A percentile compares a stretch with the other conserved stretches of the same genome.
Conservation (phyloP, 768 basidiomycete species). For the Pleurotus citrinopileatus region DNA sequence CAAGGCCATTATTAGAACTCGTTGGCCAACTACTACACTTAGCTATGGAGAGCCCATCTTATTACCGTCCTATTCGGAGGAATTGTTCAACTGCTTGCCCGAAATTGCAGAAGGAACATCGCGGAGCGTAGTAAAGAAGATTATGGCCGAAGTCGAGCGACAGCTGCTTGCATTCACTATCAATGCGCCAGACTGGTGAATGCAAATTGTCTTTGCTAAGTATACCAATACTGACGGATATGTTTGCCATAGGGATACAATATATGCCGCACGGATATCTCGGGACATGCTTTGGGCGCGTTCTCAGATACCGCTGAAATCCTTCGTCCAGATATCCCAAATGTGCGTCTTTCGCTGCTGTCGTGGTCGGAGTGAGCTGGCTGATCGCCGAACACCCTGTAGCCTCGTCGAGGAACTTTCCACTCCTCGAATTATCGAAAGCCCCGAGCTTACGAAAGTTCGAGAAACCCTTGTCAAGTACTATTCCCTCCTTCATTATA, state of each 20-base stretch:
- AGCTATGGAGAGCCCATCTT: conserved; percentile 56
- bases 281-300: conserved; percentile 53
- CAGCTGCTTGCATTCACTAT: conserved; percentile 52
- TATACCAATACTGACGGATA: no score
- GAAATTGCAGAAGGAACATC: conserved; percentile 32
- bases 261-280: conserved; percentile 57
- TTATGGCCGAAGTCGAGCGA: conserved; percentile 49
- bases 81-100: conserved; percentile 32
- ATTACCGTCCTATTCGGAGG: conserved; percentile 47
- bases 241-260: conserved; percentile 52
- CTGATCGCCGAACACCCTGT: no score
- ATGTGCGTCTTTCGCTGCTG: conserved; percentile 37
- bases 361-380: neutral
- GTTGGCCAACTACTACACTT: neutral
- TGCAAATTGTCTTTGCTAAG: no score
- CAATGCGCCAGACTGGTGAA: conserved; percentile 68
- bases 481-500: conserved; percentile 48
- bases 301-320: conserved; percentile 38
- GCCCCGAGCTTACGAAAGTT: conserved; percentile 21
- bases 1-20: neutral
- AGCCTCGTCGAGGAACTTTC: conserved; percentile 22
- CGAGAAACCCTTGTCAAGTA: conserved; percentile 53
- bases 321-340: conserved; percentile 56
- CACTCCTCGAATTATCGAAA: neutral
- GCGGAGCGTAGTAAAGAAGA: conserved; percentile 51